A percentile compares a stretch with the other conserved stretches of the same genome.
phyloP scores from a whole-genome alignment of 2,329 filamentous ascomycete genomes.

The Exophiala sp. region DNA sequence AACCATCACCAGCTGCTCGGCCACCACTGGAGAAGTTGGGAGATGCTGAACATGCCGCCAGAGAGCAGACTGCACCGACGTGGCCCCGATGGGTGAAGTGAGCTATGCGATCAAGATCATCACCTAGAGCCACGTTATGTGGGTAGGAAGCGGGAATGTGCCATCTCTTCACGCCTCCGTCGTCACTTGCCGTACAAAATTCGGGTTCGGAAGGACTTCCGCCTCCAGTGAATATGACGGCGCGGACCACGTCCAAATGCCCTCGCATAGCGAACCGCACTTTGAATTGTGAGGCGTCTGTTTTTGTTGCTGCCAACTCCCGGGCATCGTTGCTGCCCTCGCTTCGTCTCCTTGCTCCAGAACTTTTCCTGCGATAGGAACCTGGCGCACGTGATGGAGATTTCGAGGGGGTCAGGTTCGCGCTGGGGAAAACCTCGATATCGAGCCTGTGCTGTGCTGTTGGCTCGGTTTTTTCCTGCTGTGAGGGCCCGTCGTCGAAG shows the following conservation, averaged over 20 bases:
- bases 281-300: constrained; percentile 78
- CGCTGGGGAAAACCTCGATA: constrained; percentile 80
- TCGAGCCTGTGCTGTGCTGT: constrained; percentile 66
- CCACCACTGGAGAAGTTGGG: constrained; percentile 88
- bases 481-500: constrained; percentile 72
- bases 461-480: constrained; percentile 45
- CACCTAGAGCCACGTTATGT: constrained; percentile 54
- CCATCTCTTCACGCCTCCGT: constrained; percentile 95
- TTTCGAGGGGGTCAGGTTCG: constrained; percentile 72
- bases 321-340: constrained; percentile 63
- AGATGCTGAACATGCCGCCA: constrained; percentile 82
- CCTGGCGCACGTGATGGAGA: constrained; percentile 65
- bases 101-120: constrained; percentile 84
- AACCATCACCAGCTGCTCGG: constrained; percentile 84
- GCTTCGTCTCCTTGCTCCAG: constrained; percentile 64
- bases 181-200: constrained; percentile 92
- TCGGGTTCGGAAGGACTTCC: constrained; percentile 94
- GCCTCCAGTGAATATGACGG: constrained; percentile 93
- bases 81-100: constrained; percentile 96
- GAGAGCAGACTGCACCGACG: constrained; percentile 78
- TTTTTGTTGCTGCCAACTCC: constrained; percentile 49
- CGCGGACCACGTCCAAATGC: constrained; percentile 88
- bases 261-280: constrained; percentile 87
- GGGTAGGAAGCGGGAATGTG: constrained; percentile 75
- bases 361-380: constrained; percentile 76